Evolutionary conservation across 208 protist genomes (phyloP), one percentile per base, ranked within the genome.

Genomic region (Crithidia expoeki): DNA sequence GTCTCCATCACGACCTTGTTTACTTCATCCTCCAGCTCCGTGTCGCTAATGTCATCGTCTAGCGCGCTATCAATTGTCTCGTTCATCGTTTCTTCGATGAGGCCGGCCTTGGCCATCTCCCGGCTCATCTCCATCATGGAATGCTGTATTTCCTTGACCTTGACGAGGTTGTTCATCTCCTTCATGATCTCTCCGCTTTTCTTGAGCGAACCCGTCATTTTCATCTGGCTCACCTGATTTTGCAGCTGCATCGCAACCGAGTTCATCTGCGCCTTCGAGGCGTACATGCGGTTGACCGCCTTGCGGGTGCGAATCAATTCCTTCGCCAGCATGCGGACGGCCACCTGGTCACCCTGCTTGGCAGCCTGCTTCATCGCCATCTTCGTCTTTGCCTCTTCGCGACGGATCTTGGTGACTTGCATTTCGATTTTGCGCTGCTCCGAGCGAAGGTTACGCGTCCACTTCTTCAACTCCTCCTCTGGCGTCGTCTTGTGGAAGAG

Each of bases 61-160:
- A 96, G 70, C 9, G 80, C 89, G 57, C 79, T 68, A 68, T 97
- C 94, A 32, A 97, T 78, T 11, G 87, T 85, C 74, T 97, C 94
- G 55, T 90, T 90, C 74, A 95, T 89, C 79, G 94, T 95, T 64
- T 94, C 90, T 55, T 97, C 91, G 55, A 97, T 94, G 10, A 97
- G 47, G 5, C 94, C 94, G n/a, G 89, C 85, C 72, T 95, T 96
- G 46, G 76, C 77, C 89, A 97, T 96, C 65, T 96, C 94, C 58
- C 82, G 89, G 57, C 86, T 79, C 78, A 97, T 84, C 19, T 55
- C 74, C 78, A 76, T 76, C 90, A 97, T 97, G 27, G 83, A 68
- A 58, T 89, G 67, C 55, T 77, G 79, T n/a, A 97, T 72, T 73
- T 96, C 92, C 46, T 81, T 79, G 21, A 96, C 76, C 33, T 83